Conservation (phyloP, 2,329 filamentous ascomycete species). For the Fusarium caatingaense region DNA sequence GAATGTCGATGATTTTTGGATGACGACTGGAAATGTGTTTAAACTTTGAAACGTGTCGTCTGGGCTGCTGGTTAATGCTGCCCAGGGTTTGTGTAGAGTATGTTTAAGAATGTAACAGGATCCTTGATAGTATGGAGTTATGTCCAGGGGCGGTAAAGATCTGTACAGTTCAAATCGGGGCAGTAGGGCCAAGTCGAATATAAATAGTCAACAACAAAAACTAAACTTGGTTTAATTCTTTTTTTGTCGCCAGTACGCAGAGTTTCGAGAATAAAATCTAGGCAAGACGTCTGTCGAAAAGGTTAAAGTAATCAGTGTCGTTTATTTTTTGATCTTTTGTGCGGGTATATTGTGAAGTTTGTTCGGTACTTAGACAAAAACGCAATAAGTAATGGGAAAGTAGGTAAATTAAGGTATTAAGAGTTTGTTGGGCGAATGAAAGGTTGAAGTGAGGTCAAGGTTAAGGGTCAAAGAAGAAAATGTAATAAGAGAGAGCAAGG, state of each 20-base stretch:
- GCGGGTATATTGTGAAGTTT: slow-evolving; percentile 3
- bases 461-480: neutral
- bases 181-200: neutral
- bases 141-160: slow-evolving; percentile 41
- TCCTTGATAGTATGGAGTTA: slow-evolving; percentile 37
- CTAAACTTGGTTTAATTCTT: neutral
- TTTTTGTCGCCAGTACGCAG: slow-evolving; percentile 4
- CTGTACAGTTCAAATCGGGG: slow-evolving; percentile 26
- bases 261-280: neutral
- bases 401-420: slow-evolving; percentile 18
- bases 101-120: slow-evolving; percentile 45
- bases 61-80: slow-evolving; percentile 15
- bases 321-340: neutral
- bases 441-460: neutral
- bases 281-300: neutral
- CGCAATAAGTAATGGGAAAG: slow-evolving; percentile 1
- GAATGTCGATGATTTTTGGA: neutral
- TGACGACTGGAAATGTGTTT: neutral
- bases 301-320: neutral
- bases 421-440: neutral
- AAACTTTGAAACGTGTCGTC: neutral
- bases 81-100: slow-evolving; percentile 39
- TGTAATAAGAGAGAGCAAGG: slow-evolving; percentile 5
- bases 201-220: neutral
- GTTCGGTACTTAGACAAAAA: neutral